A percentile compares a stretch with the other conserved stretches of the same genome.
These are phyloP conservation scores for Phoma sp. DNA, from an alignment of 2,329 filamentous ascomycete species.

Conservation along the genomic window DNA sequence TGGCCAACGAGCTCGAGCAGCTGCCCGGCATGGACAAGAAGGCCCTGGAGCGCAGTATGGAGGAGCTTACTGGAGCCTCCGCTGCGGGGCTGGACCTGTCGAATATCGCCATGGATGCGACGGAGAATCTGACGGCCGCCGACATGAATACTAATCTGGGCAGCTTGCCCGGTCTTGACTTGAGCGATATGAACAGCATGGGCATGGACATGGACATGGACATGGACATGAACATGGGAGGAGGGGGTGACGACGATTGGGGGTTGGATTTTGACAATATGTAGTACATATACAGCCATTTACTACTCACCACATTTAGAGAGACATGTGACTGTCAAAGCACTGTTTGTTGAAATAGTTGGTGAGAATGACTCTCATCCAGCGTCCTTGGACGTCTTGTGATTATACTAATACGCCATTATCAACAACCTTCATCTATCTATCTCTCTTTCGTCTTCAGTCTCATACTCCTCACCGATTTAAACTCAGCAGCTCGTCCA, in stretches of 20 bases:
- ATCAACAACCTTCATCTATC: too few species aligned
- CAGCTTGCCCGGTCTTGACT: constrained; percentile 35
- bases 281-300: constrained; percentile 19
- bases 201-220: constrained; percentile 37
- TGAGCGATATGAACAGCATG: constrained; percentile 40
- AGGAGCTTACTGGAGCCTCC: constrained; percentile 32
- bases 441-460: neutral
- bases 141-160: constrained; percentile 34
- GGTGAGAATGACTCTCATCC: too few species aligned
- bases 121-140: constrained; percentile 23
- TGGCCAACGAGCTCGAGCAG: constrained; percentile 41
- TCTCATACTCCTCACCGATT: constrained; percentile 46
- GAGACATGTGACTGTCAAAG: too few species aligned
- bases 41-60: constrained; percentile 40
- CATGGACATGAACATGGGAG: constrained; percentile 33
- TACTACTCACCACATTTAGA: too few species aligned
- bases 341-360: neutral
- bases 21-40: constrained; percentile 41
- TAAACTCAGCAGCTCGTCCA: constrained; percentile 73
- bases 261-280: constrained; percentile 52
- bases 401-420: too few species aligned
- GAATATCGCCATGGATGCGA: constrained; percentile 38
- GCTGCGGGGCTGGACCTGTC: constrained; percentile 39
- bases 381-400: too few species aligned
- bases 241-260: constrained; percentile 46